Evolutionary conservation across 768 basidiomycete species (phyloP).

Genomic region (Boletus reticuloceps): DNA sequence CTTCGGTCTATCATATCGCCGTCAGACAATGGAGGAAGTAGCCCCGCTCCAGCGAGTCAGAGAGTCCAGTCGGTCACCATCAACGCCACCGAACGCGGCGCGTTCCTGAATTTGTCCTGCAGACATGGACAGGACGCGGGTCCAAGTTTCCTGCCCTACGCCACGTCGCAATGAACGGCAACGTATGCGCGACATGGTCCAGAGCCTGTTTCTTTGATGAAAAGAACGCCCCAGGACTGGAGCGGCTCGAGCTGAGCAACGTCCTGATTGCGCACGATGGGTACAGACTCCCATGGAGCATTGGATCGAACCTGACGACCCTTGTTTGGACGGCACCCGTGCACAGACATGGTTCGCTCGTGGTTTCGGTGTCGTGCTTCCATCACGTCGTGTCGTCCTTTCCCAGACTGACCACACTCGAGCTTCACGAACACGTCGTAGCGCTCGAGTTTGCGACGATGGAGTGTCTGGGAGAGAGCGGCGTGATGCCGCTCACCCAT

Average conservation of each 20-base stretch:
- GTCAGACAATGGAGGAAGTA: neutral
- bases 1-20: conserved; percentile 14
- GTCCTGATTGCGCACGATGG: conserved; percentile 11
- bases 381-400: conserved; percentile 19
- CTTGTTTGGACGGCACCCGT: conserved; percentile 21
- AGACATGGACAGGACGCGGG: conserved; percentile 13
- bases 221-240: conserved; percentile 10
- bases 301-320: conserved; percentile 16
- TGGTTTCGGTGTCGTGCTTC: conserved; percentile 15
- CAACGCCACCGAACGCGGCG: conserved; percentile 13
- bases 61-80: conserved; percentile 17
- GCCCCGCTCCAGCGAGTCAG: conserved; percentile 2
- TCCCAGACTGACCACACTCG: conserved; percentile 18
- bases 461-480: conserved; percentile 1
- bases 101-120: conserved; percentile 18
- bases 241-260: conserved; percentile 18
- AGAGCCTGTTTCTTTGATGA: conserved; percentile 18
- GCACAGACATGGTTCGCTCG: conserved; percentile 5
- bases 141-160: conserved; percentile 13
- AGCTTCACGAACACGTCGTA: conserved; percentile 13
- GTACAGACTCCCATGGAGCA: conserved; percentile 9
- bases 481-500: conserved; percentile 6
- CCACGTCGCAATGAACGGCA: conserved; percentile 9
- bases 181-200: conserved; percentile 19
- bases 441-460: conserved; percentile 6